A percentile compares a stretch with the other conserved stretches of the same genome.
phyloP scores from a whole-genome alignment of 2,329 filamentous ascomycete species.

The Thelonectria rubi region DNA sequence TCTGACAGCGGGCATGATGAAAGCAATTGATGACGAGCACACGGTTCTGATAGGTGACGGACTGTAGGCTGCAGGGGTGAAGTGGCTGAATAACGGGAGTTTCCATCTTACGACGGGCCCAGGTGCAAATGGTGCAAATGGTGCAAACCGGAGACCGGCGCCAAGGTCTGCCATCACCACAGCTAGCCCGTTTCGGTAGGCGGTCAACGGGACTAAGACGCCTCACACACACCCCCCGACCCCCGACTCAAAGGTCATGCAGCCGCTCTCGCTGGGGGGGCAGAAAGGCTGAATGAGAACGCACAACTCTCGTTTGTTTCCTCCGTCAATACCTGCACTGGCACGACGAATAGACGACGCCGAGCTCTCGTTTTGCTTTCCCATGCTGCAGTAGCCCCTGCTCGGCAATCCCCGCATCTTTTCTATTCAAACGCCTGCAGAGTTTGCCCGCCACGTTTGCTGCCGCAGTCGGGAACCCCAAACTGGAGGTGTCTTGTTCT shows the following conservation, averaged over 20 bases:
- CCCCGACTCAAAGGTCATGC: slow-evolving; percentile 35
- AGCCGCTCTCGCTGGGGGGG: slow-evolving; percentile 7
- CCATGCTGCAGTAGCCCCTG: background rate
- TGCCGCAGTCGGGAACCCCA: background rate
- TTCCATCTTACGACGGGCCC: slow-evolving; percentile 13
- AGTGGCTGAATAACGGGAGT: background rate
- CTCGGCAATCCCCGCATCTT: background rate
- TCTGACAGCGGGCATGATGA: background rate
- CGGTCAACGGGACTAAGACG: slow-evolving; percentile 34
- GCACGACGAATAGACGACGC: slow-evolving; percentile 1
- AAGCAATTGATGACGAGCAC: too few relatives aligned
- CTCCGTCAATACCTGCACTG: background rate
- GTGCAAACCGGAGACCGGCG: slow-evolving; percentile 4
- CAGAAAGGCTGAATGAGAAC: slow-evolving; percentile 32
- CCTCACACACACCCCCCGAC: slow-evolving; percentile 6
- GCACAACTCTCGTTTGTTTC: slow-evolving; percentile 24
- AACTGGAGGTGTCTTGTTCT: background rate
- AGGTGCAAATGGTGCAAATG: slow-evolving; percentile 18
- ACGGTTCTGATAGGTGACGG: too few relatives aligned
- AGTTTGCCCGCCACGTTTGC: background rate
- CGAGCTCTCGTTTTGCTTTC: too few relatives aligned
- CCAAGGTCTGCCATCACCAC: slow-evolving; percentile 22
- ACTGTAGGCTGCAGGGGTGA: too few relatives aligned
- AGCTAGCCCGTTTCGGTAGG: slow-evolving; percentile 33
- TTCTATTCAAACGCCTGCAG: background rate